Conservation (phyloP, 495 filamentous ascomycete species). For the Lepidopterella palustris region DNA sequence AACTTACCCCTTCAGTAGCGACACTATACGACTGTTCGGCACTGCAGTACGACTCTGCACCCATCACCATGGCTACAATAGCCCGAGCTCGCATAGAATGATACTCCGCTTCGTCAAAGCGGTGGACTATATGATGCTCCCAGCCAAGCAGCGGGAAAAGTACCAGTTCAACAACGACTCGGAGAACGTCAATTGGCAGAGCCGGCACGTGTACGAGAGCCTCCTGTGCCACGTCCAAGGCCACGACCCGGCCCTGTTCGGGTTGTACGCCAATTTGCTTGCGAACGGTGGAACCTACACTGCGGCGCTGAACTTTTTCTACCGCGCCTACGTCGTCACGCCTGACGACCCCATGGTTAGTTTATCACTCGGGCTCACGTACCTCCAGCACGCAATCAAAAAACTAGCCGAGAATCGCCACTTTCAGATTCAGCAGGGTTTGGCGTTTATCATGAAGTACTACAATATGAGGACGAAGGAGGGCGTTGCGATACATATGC, state of each 20-base stretch:
- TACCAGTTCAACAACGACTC: conserved; percentile 28
- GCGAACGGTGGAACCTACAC: conserved; percentile 70
- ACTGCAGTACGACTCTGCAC: conserved; percentile 61
- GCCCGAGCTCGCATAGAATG: conserved; percentile 69
- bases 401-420: conserved; percentile 85
- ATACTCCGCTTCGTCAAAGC: conserved; percentile 84
- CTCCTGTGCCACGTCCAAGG: conserved; percentile 8
- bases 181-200: conserved; percentile 3
- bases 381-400: conserved; percentile 79
- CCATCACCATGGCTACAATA: conserved; percentile 44
- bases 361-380: conserved; percentile 65
- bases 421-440: conserved; percentile 73
- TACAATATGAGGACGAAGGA: conserved; percentile 48
- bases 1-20: conserved; percentile 74
- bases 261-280: conserved; percentile 83
- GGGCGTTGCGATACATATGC: conserved; percentile 44
- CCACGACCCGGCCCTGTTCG: conserved; percentile 65
- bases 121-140: conserved; percentile 60
- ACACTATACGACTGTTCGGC: conserved; percentile 75
- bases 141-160: conserved; percentile 28
- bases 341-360: conserved; percentile 70
- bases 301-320: conserved; percentile 84
- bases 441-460: conserved; percentile 75
- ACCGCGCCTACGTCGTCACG: conserved; percentile 74
- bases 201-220: conserved; percentile 3